Evolutionary conservation across 2,329 filamentous ascomycete species (phyloP), one percentile per base, ranked within the genome.

Genomic region (Aspergillus aculeatinus): DNA sequence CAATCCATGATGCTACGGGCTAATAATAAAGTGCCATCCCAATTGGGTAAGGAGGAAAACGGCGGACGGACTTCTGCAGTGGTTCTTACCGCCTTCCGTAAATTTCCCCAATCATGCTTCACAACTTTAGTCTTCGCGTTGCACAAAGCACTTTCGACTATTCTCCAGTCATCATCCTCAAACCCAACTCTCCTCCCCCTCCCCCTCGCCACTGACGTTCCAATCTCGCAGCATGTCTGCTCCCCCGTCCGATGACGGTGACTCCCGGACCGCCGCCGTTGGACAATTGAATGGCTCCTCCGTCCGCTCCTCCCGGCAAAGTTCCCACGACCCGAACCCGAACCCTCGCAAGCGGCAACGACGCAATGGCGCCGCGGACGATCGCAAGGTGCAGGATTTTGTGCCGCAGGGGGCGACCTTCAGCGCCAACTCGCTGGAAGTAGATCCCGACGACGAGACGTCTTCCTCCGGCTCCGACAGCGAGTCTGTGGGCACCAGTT

Each of bases 221-320:
- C 14, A 12, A 16, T 47, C 39, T 33, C 5, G 27, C 57, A 65
- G 52, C 39, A 74, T 73, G 71, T 25, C 69, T 52, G 65, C 67
- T 31, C 63, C 59, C 29, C 68, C 71, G 29, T 71, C 66, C 48
- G 72, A 76, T 52, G 74, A 78, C 33, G 70, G 72, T 52, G 75
- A 83, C 64, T 83, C 81, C 19, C 74, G 81, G 51, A 82, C 79
- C 42, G 78, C 77, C 50, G 72, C 75, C 2, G 71, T 82, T 25
- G 78, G 79, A 50, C 69, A 66, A 16, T 68, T 66, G 29, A 67
- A 67, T 31, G 63, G 60, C 44, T 69, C 69, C 7, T 65, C 65
- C 57, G 64, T 63, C 64, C 65, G 64, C 54, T 44, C 56, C 35
- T 63, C 59, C 21, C 53, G 53, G 12, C 53, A 55, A 47, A 63